Base-by-base conservation (phyloP, 768 basidiomycete genomes). In the Boletus bicolor region DNA sequence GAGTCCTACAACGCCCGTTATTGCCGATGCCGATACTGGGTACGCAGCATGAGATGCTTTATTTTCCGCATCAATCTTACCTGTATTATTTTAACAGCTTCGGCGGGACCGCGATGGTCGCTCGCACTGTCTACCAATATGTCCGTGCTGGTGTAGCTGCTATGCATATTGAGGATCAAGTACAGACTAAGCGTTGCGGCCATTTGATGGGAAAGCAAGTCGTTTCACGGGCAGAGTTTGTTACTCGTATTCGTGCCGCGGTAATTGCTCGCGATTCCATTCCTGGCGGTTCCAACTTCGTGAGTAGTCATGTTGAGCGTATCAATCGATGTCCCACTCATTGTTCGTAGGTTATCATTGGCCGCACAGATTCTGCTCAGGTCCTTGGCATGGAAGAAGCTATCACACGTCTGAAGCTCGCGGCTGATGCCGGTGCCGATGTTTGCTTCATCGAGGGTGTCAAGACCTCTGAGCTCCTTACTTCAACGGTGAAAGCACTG, bases 381-480 rank as follows among this genome's bases (percentile, higher is more conserved):
- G 86, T 85, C 7, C 76, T 87, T 30, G 88, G 87, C 30, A 89
- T 89, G 86, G 86, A 89, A 26, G 88, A 89, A 70, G 87, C 87
- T 0, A 53, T 88, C 48, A 71, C 64, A 9, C 81, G 88, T 30
- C 74, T 90, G 55, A 82, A 85, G 68, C 77, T 89, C 21, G 88
- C 88, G 9, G 80, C 86, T 0, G 85, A 84, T 55, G 84, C 80
- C 10, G 88, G 88, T 32, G 88, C 88, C 0, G 88, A 91, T 63
- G 87, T 87, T 12, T 89, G 87, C 69, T 91, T 91, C 71, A 89
- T 89, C 36, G 88, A 90, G 68, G 88, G 89, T 41, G 87, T 89
- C 30, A 82, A 82, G 68, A 86, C 82, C 2, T 78, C 83, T 44
- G 83, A 86, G 44, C 79, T 86, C 24, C 77, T 89, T 15, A 76